Evolutionary conservation across 73 alveolate species (phyloP), one percentile per base, ranked within the genome.

Genomic region (Tetrahymena malaccensis): DNA sequence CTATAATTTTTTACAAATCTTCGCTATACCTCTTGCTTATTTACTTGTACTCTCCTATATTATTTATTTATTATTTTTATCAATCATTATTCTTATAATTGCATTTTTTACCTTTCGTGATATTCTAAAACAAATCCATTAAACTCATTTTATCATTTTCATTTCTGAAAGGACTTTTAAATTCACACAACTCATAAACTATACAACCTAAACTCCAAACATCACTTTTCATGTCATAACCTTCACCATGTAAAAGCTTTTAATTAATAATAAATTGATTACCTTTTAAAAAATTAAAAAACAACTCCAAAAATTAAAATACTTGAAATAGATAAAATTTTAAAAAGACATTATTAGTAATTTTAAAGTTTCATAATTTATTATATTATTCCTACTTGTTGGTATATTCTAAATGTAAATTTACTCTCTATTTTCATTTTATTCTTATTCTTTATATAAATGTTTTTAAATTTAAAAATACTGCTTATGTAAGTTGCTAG

Each of bases 141-240:
- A 99, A 96, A 94, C 99, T 96, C 99, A 99, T 98, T 96, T 99
- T 99, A 96, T 98, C 99, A 93, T 97, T 97, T 56, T 97, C 95
- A 34, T 50, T 44, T 96, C 93, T 96, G 55, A 98, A 98, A 11
- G 99, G 99, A 85, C 98, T 96, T 89, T 98, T 98, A 89, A 98
- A 94, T 70, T 98, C 97, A 83, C 99, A 97, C 94, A 98, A 94
- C 96, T 99, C 99, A 97, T 99, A 99, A 12, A 98, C 96, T 12
- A 99, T 98, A 96, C 99, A 99, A 27, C 99, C 99, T n/a, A 99
- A 93, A 94, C 98, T 95, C 99, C 99, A 99, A 83, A 98, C 98
- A 96, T 99, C 99, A 93, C 99, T 96, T 96, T 99, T 98, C 96
- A 98, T 98, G 95, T 99, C 99, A 96, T 99, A 99, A 40, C 99